Evolutionary conservation across 441 rosid genomes (phyloP).

Genomic region (Brassica balearica): DNA sequence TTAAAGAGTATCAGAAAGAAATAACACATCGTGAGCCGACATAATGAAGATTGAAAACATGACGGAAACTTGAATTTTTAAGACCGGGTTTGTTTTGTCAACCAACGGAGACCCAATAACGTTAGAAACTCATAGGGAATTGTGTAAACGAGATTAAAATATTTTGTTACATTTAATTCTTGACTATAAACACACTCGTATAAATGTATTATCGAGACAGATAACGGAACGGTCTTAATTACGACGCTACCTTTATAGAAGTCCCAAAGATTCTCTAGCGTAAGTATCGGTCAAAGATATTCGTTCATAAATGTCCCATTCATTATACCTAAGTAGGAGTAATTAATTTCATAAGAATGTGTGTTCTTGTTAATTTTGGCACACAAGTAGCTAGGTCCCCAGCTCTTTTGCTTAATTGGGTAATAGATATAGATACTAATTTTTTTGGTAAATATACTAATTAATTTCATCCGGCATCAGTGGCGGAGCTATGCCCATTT

Average conservation of each 20-base stretch:
- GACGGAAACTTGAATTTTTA: slow-evolving; percentile 3
- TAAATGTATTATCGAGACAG: slow-evolving; percentile 33
- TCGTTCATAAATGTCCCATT: slow-evolving; percentile 18
- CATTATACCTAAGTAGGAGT: slow-evolving; percentile 19
- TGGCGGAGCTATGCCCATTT: no score
- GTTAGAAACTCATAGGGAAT: slow-evolving; percentile 31
- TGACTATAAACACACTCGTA: slow-evolving; percentile 2
- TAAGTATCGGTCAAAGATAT: slow-evolving; percentile 19
- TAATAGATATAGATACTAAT: neutral
- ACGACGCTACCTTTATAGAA: slow-evolving; percentile 24
- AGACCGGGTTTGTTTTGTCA: slow-evolving; percentile 31
- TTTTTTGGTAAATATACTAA: no score
- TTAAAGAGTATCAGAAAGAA: neutral
- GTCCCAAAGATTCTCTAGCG: slow-evolving; percentile 43
- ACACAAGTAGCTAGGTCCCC: slow-evolving; percentile 8
- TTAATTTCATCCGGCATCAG: no score
- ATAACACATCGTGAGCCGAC: neutral
- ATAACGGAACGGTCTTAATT: slow-evolving; percentile 42
- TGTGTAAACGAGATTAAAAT: slow-evolving; percentile 23
- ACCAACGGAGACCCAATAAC: slow-evolving; percentile 21
- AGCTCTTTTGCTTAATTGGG: slow-evolving; percentile 14
- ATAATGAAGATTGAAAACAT: slow-evolving; percentile 5
- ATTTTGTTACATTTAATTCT: neutral
- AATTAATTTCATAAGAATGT: slow-evolving; percentile 36
- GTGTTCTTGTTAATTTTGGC: slow-evolving; percentile 38